These are phyloP conservation scores for Pseudopithomyces maydicus DNA, from an alignment of 2,329 filamentous ascomycete genomes.

Conservation along the genomic window DNA sequence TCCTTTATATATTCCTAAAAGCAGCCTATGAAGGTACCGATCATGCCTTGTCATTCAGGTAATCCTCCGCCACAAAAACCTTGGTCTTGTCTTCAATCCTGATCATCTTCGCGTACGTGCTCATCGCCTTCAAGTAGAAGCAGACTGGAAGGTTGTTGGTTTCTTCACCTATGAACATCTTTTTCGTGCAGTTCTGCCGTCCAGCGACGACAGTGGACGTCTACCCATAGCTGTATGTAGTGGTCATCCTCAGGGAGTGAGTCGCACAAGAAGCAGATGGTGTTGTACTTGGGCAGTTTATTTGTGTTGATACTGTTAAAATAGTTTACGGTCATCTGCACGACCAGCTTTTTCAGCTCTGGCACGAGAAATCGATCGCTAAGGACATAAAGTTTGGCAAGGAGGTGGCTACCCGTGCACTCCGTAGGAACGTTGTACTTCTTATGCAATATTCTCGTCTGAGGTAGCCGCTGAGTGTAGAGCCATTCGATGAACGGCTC, in stretches of 20 bases:
- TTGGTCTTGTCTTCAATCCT: neutral
- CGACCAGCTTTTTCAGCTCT: neutral
- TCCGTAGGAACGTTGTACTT: no score
- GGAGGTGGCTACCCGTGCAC: no score
- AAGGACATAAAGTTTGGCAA: no score
- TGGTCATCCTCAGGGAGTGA: neutral
- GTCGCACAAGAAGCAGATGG: neutral
- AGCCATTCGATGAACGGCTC: no score
- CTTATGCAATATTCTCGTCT: no score
- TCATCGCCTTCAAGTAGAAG: neutral
- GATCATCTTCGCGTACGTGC: neutral
- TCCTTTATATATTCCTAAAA: no score
- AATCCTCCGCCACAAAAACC: neutral
- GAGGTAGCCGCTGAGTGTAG: no score
- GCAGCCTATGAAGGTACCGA: no score
- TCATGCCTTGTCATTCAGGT: neutral
- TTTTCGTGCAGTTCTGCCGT: neutral
- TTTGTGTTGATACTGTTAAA: neutral
- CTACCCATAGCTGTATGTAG: neutral
- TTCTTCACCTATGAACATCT: neutral
- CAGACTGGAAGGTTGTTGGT: neutral
- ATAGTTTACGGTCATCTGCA: neutral
- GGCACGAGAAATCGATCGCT: neutral
- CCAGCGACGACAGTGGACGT: neutral
- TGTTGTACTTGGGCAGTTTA: neutral